Conservation (phyloP, 352 stramenopile species). For the Globisporangium nodosum region DNA sequence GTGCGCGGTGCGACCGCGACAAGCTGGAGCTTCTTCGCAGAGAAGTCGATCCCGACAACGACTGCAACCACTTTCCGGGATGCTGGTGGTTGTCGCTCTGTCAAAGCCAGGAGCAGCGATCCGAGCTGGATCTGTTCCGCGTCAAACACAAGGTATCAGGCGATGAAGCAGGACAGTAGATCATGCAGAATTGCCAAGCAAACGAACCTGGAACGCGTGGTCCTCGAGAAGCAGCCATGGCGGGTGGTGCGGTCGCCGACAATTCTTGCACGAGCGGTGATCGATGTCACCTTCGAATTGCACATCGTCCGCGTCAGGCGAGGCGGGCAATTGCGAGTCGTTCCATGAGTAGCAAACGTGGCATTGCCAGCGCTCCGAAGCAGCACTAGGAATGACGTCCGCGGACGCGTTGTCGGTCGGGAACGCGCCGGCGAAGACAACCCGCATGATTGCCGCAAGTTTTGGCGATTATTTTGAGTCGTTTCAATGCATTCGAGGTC, state of each 20-base stretch:
- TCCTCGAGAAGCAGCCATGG: conserved; percentile 25
- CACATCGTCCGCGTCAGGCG: neutral
- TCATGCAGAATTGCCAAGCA: neutral
- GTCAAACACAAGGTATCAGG: neutral
- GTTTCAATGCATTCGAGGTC: too few species aligned
- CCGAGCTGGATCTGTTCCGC: conserved; percentile 18
- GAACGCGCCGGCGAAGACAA: conserved; percentile 7
- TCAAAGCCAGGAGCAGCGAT: conserved; percentile 9
- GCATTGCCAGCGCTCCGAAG: conserved; percentile 13
- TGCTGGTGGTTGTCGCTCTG: too few species aligned
- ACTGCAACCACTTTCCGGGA: conserved; percentile 1
- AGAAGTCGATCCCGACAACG: conserved; percentile 20
- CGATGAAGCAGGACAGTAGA: neutral
- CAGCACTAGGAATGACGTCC: neutral
- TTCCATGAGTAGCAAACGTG: conserved; percentile 18
- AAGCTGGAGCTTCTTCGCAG: conserved; percentile 14
- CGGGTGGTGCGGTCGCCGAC: conserved; percentile 15
- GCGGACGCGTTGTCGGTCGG: neutral
- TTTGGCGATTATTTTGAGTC: too few species aligned
- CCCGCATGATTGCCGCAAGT: neutral
- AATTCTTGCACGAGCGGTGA: conserved; percentile 8
- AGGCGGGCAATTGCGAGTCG: neutral
- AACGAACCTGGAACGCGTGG: conserved; percentile 16
- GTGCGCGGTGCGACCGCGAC: conserved; percentile 11
- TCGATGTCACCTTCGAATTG: neutral